Evolutionary conservation across 345 rosid genomes (phyloP).

Genomic region (Turritis glabra): DNA sequence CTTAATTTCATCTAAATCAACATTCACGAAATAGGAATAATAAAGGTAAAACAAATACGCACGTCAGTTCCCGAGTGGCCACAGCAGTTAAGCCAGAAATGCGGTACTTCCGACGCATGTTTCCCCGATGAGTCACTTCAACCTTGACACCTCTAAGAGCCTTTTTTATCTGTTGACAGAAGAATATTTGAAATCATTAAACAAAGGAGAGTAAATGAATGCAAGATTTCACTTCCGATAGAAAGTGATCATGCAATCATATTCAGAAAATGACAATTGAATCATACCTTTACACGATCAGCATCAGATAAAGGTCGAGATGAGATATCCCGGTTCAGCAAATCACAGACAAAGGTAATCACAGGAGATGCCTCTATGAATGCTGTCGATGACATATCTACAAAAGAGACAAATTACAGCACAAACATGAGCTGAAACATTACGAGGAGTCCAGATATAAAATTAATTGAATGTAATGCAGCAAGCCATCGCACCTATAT

Average conservation of each 20-base stretch:
- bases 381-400: conserved; percentile 98
- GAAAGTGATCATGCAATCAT: neutral
- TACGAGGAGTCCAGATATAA: neutral
- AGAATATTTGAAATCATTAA: neutral
- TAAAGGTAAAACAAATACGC: conserved; percentile 34
- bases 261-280: conserved; percentile 14
- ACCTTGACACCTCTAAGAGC: conserved; percentile 92
- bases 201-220: neutral
- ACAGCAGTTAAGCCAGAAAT: conserved; percentile 88
- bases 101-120: conserved; percentile 94
- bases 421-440: conserved; percentile 9
- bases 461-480: neutral
- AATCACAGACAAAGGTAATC: conserved; percentile 64
- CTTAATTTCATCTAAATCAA: neutral
- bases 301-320: conserved; percentile 83
- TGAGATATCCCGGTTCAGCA: conserved; percentile 70
- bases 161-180: conserved; percentile 67
- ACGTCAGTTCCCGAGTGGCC: conserved; percentile 91
- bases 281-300: conserved; percentile 83
- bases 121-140: conserved; percentile 94
- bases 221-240: neutral
- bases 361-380: conserved; percentile 91
- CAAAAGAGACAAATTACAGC: conserved; percentile 25
- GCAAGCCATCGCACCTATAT: conserved; percentile 58
- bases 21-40: neutral